A percentile compares a stretch with the other conserved stretches of the same genome.
Evolutionary conservation across 2,329 filamentous ascomycete species (phyloP).

Genomic region (Neoscytalidium dimidiatum): DNA sequence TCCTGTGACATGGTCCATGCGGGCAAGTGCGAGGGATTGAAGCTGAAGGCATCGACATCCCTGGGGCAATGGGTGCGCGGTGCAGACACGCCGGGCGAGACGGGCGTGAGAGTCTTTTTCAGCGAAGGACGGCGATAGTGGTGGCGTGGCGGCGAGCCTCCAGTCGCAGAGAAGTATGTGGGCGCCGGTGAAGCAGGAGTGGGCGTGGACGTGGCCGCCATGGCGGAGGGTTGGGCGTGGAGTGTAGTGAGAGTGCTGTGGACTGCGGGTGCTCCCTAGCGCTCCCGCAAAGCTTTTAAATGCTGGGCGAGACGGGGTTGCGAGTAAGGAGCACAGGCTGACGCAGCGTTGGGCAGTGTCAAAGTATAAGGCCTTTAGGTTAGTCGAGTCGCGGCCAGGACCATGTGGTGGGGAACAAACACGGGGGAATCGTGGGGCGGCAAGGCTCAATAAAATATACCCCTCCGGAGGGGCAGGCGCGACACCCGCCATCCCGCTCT

Average conservation of each 20-base stretch:
- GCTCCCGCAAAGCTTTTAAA: slow-evolving; percentile 10
- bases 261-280: slow-evolving; percentile 12
- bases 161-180: neutral
- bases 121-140: slow-evolving; percentile 16
- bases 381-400: slow-evolving; percentile 1
- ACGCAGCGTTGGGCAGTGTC: slow-evolving; percentile 8
- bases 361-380: neutral
- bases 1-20: slow-evolving; percentile 41
- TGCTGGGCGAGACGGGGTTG: neutral
- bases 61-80: slow-evolving; percentile 33
- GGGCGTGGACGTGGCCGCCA: neutral
- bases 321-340: neutral
- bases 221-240: neutral
- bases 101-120: slow-evolving; percentile 6
- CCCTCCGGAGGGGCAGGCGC: neutral
- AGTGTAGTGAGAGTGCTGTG: neutral
- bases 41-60: slow-evolving; percentile 41
- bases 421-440: slow-evolving; percentile 18
- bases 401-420: slow-evolving; percentile 18
- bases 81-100: slow-evolving; percentile 22
- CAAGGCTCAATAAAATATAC: slow-evolving; percentile 5
- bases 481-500: neutral
- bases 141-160: slow-evolving; percentile 13
- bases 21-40: slow-evolving; percentile 37
- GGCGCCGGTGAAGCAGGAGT: neutral